Base-by-base conservation (phyloP, 352 stramenopile genomes). In the Pythium insidiosum region DNA sequence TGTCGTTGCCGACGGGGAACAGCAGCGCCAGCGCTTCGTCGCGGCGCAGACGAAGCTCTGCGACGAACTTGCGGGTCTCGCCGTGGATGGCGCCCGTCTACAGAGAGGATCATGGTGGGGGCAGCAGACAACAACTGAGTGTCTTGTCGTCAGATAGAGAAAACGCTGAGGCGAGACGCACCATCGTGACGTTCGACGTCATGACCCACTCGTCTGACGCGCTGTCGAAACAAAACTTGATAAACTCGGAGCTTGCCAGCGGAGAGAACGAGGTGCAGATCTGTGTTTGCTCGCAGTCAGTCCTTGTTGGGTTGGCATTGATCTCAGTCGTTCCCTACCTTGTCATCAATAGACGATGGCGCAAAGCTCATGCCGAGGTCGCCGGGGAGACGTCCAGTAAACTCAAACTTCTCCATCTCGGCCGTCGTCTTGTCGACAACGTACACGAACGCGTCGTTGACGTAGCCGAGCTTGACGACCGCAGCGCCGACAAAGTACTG, bases 391-490 rank as follows among this genome's bases (percentile, higher is more conserved):
- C 58, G 49, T 2, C 42, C 54, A n/a, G 47, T 43, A 38, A 57
- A 73, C 50, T 76, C 66, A 20, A 64, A 73, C 35, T 73, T 76
- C 22, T 70, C 62, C 5, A 28, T 25, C 23, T 12, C 44, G 4
- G 15, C 2, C 34, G 49, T 31, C 10, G 45, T 58, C 42, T 76
- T 76, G 47, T 76, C 66, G 2, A 76, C 63, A 0, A 76, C 47
- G 33, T 76, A 76, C 20, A 76, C 12, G 29, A 76, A 76, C 21
- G 61, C 56, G 13, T 71, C 57, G 29, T 50, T 56, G 12, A 56
- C 58, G 41, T 76, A 76, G 4, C 64, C 58, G n/a, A 76, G 41
- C 53, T 66, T 63, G 30, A 73, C 60, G 31, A 77, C 38, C 3
- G 66, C 62, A 19, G 63, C 51, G 20, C 55, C 66, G 23, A 77